Conservation (phyloP, 164 flowering plant species). For the Houttuynia cordata region DNA sequence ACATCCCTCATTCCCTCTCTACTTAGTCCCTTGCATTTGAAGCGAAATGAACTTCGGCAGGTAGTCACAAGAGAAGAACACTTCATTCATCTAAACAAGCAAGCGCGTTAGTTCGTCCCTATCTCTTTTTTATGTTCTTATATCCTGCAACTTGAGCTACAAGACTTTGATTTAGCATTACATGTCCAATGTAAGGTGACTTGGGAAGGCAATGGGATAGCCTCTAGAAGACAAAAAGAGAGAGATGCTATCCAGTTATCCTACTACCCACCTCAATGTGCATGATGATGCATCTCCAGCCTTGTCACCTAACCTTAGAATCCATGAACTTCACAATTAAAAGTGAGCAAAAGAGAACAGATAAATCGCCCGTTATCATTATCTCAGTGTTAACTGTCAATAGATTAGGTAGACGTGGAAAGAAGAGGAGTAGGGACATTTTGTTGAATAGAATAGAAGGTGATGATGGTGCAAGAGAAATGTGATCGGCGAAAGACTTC, state of each 20-base stretch:
- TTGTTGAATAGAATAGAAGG: background rate
- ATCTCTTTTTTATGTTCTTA: too few species aligned
- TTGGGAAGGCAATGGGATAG: background rate
- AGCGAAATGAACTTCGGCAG: background rate
- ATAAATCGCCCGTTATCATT: background rate
- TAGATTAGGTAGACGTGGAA: background rate
- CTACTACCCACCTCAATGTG: background rate
- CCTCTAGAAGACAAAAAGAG: background rate
- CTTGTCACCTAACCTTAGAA: background rate
- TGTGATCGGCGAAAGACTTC: background rate
- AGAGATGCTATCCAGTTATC: too few species aligned
- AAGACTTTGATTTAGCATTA: too few species aligned
- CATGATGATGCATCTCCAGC: background rate
- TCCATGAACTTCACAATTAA: background rate
- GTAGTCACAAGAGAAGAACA: background rate
- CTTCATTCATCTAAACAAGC: too few species aligned
- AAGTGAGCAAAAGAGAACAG: background rate
- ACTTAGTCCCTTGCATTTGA: background rate
- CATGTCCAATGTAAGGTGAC: background rate
- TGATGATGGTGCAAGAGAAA: background rate
- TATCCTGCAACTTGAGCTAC: background rate
- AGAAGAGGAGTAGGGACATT: background rate
- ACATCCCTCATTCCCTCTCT: too few species aligned
- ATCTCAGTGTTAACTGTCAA: background rate
- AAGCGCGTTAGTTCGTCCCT: background rate